Evolutionary conservation across 441 rosid species (phyloP), one percentile per base, ranked within the genome.

Genomic region (Erodium texanum): DNA sequence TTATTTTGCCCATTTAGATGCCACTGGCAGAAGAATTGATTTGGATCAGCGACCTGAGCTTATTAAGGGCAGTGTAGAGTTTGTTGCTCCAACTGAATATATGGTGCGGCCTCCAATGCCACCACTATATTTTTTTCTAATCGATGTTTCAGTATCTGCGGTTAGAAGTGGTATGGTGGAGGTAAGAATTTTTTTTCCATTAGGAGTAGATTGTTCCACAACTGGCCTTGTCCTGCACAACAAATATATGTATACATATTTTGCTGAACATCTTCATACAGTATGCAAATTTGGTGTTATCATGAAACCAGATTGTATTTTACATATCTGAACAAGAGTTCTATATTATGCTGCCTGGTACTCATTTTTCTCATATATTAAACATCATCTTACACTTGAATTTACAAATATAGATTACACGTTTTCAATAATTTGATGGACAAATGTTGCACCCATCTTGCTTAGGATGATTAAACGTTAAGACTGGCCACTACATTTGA

Each of bases 81-180:
- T 85, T 80, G 89, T 95, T 77, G 98, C 98, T 81, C 97, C 98
- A 73, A 87, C 97, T 20, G 99, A 95, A 76, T 95, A 92, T 75
- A 95, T 95, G 99, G 99, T 92, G 82, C 96, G 98, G 82, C 99
- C 99, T 62, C 99, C 97, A 66, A 95, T 95, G 98, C 96, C 97
- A 3, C 99, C 99, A 50, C 76, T 86, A 54, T 95, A 89, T 79
- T 95, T 95, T 81, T 95, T 95, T 74, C 93, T 95, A 71, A 90
- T 95, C 67, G 99, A 95, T 71, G 99, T 95, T 73, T 95, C 98
- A 1, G 66, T 89, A 75, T 87, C 93, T 64, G 93, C 98, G 22
- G 77, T 79, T 73, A 85, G 89, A 78, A 95, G 95, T 81, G 98
- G 97, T 70, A 92, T 92, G 97, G 78, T 95, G 75, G 93, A 92